These are phyloP conservation scores for Phytophthora megakarya DNA, from an alignment of 352 stramenopile species.

Conservation along the genomic window DNA sequence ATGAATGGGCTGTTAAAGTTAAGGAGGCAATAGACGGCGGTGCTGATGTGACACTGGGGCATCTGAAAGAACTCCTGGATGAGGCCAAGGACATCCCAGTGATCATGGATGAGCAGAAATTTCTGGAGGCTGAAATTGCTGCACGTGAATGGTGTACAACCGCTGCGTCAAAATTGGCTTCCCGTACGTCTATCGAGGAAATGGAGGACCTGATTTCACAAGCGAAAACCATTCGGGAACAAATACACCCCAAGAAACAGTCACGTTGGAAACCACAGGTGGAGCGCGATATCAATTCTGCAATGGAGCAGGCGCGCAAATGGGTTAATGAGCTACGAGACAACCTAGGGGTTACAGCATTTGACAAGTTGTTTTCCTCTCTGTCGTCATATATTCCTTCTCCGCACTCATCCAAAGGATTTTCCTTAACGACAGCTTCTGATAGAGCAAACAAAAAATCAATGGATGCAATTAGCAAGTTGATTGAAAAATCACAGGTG, in stretches of 20 bases:
- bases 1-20: slow-evolving; percentile 84
- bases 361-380: slow-evolving; percentile 67
- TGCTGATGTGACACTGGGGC: slow-evolving; percentile 65
- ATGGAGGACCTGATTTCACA: slow-evolving; percentile 63
- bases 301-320: slow-evolving; percentile 65
- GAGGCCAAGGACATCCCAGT: slow-evolving; percentile 88
- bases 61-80: slow-evolving; percentile 78
- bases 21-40: slow-evolving; percentile 77
- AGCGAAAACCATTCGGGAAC: slow-evolving; percentile 75
- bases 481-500: slow-evolving; percentile 67
- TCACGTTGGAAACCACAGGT: slow-evolving; percentile 84
- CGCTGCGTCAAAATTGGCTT: slow-evolving; percentile 56
- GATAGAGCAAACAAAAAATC: slow-evolving; percentile 66
- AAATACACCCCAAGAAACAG: slow-evolving; percentile 77
- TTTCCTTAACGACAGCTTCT: slow-evolving; percentile 18
- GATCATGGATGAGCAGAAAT: slow-evolving; percentile 88
- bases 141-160: slow-evolving; percentile 78
- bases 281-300: slow-evolving; percentile 76
- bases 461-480: slow-evolving; percentile 64
- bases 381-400: slow-evolving; percentile 34
- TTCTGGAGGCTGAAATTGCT: slow-evolving; percentile 74
- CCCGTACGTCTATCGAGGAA: slow-evolving; percentile 65
- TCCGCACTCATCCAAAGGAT: slow-evolving; percentile 32
- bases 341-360: slow-evolving; percentile 55
- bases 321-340: slow-evolving; percentile 85